phyloP scores from a whole-genome alignment of 768 basidiomycete species.

The Sporobolomyces phaffii region DNA sequence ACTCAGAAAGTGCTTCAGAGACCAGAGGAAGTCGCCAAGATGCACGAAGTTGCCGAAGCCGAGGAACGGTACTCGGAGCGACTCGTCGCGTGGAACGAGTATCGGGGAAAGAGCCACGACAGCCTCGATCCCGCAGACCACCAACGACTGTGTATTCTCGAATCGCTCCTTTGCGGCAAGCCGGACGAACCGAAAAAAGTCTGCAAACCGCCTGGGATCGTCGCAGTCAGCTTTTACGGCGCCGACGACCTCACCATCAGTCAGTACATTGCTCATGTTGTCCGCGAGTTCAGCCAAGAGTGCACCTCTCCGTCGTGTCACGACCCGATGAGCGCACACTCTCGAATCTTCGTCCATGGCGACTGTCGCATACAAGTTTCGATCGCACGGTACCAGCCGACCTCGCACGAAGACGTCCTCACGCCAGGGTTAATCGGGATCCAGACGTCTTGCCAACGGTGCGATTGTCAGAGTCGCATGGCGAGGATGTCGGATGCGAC shows the following conservation, averaged over 20 bases:
- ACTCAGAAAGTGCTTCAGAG: conserved; percentile 23
- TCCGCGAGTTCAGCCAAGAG: conserved; percentile 42
- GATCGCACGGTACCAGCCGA: conserved; percentile 61
- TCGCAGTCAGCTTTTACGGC: conserved; percentile 80
- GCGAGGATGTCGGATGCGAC: conserved; percentile 85
- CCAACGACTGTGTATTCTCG: conserved; percentile 75
- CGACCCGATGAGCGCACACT: conserved; percentile 72
- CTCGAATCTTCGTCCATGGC: conserved; percentile 85
- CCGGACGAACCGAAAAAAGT: conserved; percentile 52
- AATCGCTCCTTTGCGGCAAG: conserved; percentile 65
- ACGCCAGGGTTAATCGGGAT: conserved; percentile 76
- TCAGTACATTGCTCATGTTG: conserved; percentile 70
- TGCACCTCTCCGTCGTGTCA: conserved; percentile 81
- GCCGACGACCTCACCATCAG: conserved; percentile 69
- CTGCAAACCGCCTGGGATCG: conserved; percentile 56
- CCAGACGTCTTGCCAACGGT: conserved; percentile 58
- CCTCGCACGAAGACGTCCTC: conserved; percentile 27
- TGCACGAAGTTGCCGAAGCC: conserved; percentile 26
- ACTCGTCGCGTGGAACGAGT: conserved; percentile 35
- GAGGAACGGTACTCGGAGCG: conserved; percentile 36
- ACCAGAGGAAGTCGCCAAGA: conserved; percentile 21
- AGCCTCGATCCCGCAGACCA: conserved; percentile 89
- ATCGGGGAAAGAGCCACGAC: conserved; percentile 22
- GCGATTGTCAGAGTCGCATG: conserved; percentile 69
- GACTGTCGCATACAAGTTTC: conserved; percentile 73